Conservation (phyloP, 2,329 filamentous ascomycete species). For the Fusarium sp. region DNA sequence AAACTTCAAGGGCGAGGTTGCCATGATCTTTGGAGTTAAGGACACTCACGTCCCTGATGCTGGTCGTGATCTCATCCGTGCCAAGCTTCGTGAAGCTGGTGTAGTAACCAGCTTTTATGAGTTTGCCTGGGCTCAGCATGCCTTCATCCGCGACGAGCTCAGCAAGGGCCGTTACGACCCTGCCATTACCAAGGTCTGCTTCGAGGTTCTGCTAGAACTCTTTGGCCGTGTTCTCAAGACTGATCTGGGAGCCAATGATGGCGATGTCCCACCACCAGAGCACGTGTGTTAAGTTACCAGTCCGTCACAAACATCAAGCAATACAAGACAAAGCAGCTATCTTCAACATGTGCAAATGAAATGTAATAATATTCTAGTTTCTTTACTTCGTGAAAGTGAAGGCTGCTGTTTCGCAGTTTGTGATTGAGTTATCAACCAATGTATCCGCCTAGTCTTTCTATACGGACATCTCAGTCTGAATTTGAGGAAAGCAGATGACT, state of each 20-base stretch:
- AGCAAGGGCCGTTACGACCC: constrained; percentile 96
- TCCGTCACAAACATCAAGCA: neutral
- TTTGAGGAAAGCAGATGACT: constrained; percentile 32
- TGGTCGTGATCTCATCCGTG: constrained; percentile 85
- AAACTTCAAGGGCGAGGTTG: constrained; percentile 83
- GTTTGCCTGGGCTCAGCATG: constrained; percentile 93
- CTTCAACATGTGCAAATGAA: constrained; percentile 20
- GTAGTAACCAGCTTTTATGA: constrained; percentile 87
- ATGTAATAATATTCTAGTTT: constrained; percentile 48
- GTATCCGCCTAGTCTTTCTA: constrained; percentile 33
- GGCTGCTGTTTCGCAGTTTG: constrained; percentile 32
- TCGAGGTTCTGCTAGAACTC: constrained; percentile 88
- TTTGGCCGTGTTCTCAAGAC: constrained; percentile 83
- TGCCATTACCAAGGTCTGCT: constrained; percentile 87
- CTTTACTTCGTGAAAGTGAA: constrained; percentile 49
- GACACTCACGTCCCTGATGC: constrained; percentile 90
- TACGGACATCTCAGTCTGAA: constrained; percentile 39
- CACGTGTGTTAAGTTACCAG: constrained; percentile 72
- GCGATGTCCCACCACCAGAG: constrained; percentile 72
- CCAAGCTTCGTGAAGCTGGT: constrained; percentile 82
- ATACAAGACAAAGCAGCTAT: neutral
- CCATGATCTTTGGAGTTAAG: constrained; percentile 92
- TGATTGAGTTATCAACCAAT: constrained; percentile 35
- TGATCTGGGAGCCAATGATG: constrained; percentile 79
- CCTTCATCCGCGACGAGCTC: constrained; percentile 92